Evolutionary conservation across 2,329 filamentous ascomycete species (phyloP), one percentile per base, ranked within the genome.

Genomic region (Ceratocystiopsis sp.): DNA sequence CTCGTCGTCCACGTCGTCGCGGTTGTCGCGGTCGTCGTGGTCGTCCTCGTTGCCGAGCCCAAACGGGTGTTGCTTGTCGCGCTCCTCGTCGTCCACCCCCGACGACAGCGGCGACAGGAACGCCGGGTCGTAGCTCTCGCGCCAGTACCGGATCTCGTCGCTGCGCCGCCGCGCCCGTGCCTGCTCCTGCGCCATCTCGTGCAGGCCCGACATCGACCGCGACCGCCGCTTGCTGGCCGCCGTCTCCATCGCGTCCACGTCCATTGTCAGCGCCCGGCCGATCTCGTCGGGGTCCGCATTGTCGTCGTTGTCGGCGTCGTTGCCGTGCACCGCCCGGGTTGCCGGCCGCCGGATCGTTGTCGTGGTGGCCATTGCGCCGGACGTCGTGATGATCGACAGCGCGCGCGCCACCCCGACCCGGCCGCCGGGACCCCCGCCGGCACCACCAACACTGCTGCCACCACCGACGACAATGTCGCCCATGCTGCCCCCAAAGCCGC

Each of bases 101-200:
- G 70, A 71, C 4, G 70, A 69, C 32, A 68, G 56, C 0, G 71
- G 69, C 8, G 72, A 75, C 43, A 67, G 54, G 41, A 68, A 60
- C 1, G 63, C 43, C 1, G 64, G 64, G 38, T 67, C 68, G 48
- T 75, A 73, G 48, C 74, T 78, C 51, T 73, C 68, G 46, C 75
- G 65, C 73, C 75, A 78, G 51, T 73, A 75, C 13, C 71, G 68
- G 35, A 78, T 76, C 54, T 80, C 75, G 44, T 75, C 73, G 52
- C 73, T 78, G 29, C 74, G 67, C 34, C 73, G 66, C 37, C 73
- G 66, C 4, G 56, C 45, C 36, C 58, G 57, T 2, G 49, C 50
- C 18, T 59, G 56, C 16, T 51, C 52, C 4, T 57, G 55, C 3
- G 59, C 57, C 17, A 64, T 49, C 29, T 65, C 61, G 6, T 65